Evolutionary conservation across 2,329 filamentous ascomycete genomes (phyloP).

Genomic region (Ilyonectria mors-panacis): DNA sequence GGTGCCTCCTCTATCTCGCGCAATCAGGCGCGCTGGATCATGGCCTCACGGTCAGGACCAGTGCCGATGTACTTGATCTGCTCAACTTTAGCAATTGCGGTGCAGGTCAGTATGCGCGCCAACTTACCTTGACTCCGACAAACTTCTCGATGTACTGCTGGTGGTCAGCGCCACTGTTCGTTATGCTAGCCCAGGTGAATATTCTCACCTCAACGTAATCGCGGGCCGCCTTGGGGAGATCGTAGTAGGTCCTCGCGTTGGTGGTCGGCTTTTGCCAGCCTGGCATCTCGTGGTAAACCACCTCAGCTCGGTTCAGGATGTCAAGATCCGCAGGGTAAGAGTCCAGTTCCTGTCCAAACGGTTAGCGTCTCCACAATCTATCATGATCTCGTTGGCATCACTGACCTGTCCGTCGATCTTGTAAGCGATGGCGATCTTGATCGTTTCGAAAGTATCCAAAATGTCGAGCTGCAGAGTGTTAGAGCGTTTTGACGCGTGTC

Average conservation of each 20-base stretch:
- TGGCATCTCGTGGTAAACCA: slow-evolving; percentile 77
- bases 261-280: slow-evolving; percentile 79
- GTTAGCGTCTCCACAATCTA: slow-evolving; percentile 47
- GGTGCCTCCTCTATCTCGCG: slow-evolving; percentile 28
- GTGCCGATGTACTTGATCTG: slow-evolving; percentile 76
- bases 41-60: slow-evolving; percentile 75
- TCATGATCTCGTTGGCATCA: slow-evolving; percentile 29
- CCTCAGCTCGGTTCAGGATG: slow-evolving; percentile 71
- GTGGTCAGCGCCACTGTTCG: slow-evolving; percentile 32
- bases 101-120: slow-evolving; percentile 29
- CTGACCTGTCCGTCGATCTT: slow-evolving; percentile 55
- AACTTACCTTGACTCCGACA: slow-evolving; percentile 67
- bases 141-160: slow-evolving; percentile 73
- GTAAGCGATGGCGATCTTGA: slow-evolving; percentile 84
- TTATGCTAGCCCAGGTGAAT: slow-evolving; percentile 33
- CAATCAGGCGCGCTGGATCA: slow-evolving; percentile 62
- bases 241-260: slow-evolving; percentile 70
- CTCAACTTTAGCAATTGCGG: slow-evolving; percentile 39
- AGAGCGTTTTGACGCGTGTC: slow-evolving; percentile 13
- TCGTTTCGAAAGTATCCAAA: slow-evolving; percentile 79
- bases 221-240: slow-evolving; percentile 74
- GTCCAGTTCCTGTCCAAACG: slow-evolving; percentile 44
- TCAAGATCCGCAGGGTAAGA: slow-evolving; percentile 77
- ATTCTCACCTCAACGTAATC: slow-evolving; percentile 70
- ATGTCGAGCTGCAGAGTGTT: slow-evolving; percentile 56